phyloP scores from a whole-genome alignment of 257 asterid species.

The Rubia yunnanensis region DNA sequence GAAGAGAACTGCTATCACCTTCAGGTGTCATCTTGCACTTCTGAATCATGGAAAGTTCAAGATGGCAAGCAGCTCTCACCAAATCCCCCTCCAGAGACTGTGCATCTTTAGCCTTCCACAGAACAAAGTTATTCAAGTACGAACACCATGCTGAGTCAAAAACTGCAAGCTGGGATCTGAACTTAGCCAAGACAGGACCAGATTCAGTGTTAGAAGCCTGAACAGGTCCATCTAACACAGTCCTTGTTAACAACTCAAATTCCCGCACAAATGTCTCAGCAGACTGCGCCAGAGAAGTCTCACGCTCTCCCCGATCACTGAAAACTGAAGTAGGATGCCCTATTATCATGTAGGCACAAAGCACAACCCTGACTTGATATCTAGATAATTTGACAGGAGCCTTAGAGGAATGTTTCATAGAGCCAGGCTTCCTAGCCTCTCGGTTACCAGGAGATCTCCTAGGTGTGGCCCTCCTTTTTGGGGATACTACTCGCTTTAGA shows the following conservation, averaged over 20 bases:
- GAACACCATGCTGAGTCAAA: slow-evolving; percentile 97
- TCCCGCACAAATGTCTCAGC: slow-evolving; percentile 71
- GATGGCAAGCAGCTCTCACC: slow-evolving; percentile 93
- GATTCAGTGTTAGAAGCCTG: slow-evolving; percentile 34
- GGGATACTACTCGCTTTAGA: slow-evolving; percentile 77
- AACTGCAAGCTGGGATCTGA: slow-evolving; percentile 64
- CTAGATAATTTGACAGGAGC: slow-evolving; percentile 36
- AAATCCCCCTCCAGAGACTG: slow-evolving; percentile 75
- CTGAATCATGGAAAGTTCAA: slow-evolving; percentile 81
- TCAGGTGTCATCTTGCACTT: slow-evolving; percentile 78
- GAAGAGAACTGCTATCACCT: slow-evolving; percentile 54
- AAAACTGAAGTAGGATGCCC: slow-evolving; percentile 96
- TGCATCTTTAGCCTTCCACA: slow-evolving; percentile 96
- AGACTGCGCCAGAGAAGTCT: slow-evolving; percentile 56
- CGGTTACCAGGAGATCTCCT: slow-evolving; percentile 36
- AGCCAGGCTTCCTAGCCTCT: slow-evolving; percentile 23
- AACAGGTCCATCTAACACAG: slow-evolving; percentile 53
- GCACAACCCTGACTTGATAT: slow-evolving; percentile 78
- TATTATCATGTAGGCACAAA: slow-evolving; percentile 79
- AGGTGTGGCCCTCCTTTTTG: slow-evolving; percentile 44
- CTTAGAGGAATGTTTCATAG: slow-evolving; percentile 23
- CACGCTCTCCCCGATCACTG: slow-evolving; percentile 84
- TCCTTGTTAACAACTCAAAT: slow-evolving; percentile 62
- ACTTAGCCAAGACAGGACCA: slow-evolving; percentile 29
- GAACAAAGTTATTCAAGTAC: slow-evolving; percentile 84